Base-by-base conservation (phyloP, 306 rosid genomes). In the Crotalaria pallida region DNA sequence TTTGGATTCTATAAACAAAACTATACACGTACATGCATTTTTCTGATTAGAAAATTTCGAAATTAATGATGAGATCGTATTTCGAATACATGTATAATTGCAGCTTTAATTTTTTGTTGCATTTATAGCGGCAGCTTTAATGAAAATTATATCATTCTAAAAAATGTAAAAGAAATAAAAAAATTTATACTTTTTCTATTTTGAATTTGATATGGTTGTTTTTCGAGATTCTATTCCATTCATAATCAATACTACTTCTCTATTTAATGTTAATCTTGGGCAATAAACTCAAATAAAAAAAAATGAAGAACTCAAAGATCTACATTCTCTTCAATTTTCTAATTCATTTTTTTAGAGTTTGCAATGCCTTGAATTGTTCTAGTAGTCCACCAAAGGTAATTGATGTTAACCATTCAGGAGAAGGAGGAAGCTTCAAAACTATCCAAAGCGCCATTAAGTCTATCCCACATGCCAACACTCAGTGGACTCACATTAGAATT, bases 371-470 rank as follows among this genome's bases (percentile, higher is more conserved):
- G 31, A 13, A 47, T 34, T 75, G 80, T 48, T 23, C 65, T 26
- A 11, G n/a, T n/a, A n/a, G 16, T 22, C 74, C 73, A 19, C 55
- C 74, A 15, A 33, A 34, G 27, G 45, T 63, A 21, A 47, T 58
- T 24, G 3, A 17, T 6, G 69, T 76, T 0, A 12, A 29, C 10
- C 0, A n/a, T 1, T 21, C 67, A 22, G 68, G 60, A 0, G 2
- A 5, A 4, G 23, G 19, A 47, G 74, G 23, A 22, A 34, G 12
- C 8, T 58, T 67, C 63, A 58, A 7, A 60, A 67, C 69, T 6
- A 49, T 76, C 47, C 75, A 58, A 76, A 24, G 63, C 0, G 80
- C 80, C 51, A 64, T 74, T 56, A n/a, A 65, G 1, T 65, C 67
- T 19, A 22, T 74, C 13, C 73, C 79, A 29, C 0, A 21, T 3